Percentiles rank a stretch among this genome's conserved stretches.
Conservation (phyloP, 2,329 filamentous ascomycete genomes). For the Penicillium sp. region DNA sequence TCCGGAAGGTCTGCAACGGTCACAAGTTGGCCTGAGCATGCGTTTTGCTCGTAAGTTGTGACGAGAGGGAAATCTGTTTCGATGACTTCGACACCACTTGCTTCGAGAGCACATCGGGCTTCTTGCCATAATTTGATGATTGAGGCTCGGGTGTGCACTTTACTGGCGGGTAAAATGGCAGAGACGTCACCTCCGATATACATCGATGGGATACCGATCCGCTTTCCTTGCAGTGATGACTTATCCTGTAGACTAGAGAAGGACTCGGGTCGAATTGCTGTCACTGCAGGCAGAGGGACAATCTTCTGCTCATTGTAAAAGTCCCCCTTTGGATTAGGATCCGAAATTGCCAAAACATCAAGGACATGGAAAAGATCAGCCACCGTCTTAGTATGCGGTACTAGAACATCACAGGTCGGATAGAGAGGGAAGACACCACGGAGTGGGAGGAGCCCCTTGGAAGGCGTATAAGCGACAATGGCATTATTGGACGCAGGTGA, state of each 20-base stretch:
- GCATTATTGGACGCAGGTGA: slow-evolving; percentile 59
- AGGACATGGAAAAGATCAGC: slow-evolving; percentile 53
- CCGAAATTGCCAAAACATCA: slow-evolving; percentile 48
- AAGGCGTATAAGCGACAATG: slow-evolving; percentile 58
- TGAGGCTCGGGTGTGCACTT: slow-evolving; percentile 35
- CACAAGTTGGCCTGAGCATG: slow-evolving; percentile 31
- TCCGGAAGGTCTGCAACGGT: slow-evolving; percentile 45
- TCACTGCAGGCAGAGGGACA: slow-evolving; percentile 41
- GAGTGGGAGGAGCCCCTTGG: slow-evolving; percentile 52
- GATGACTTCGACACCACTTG: slow-evolving; percentile 32
- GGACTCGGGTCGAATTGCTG: slow-evolving; percentile 33
- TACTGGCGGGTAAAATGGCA: slow-evolving; percentile 37
- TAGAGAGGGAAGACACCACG: slow-evolving; percentile 58
- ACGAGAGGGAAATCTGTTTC: slow-evolving; percentile 37
- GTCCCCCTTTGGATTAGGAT: slow-evolving; percentile 46
- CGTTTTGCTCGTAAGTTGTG: slow-evolving; percentile 35
- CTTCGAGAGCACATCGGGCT: slow-evolving; percentile 27
- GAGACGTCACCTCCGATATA: slow-evolving; percentile 46
- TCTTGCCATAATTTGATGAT: slow-evolving; percentile 41
- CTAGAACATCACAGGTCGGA: slow-evolving; percentile 56
- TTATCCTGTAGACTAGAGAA: slow-evolving; percentile 31
- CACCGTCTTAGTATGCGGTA: slow-evolving; percentile 54
- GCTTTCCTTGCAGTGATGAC: slow-evolving; percentile 43
- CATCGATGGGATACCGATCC: slow-evolving; percentile 53
- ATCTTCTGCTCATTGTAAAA: slow-evolving; percentile 57